Base-by-base conservation (phyloP, 1,284 basidiomycete species). In the Ustilago esculenta region DNA sequence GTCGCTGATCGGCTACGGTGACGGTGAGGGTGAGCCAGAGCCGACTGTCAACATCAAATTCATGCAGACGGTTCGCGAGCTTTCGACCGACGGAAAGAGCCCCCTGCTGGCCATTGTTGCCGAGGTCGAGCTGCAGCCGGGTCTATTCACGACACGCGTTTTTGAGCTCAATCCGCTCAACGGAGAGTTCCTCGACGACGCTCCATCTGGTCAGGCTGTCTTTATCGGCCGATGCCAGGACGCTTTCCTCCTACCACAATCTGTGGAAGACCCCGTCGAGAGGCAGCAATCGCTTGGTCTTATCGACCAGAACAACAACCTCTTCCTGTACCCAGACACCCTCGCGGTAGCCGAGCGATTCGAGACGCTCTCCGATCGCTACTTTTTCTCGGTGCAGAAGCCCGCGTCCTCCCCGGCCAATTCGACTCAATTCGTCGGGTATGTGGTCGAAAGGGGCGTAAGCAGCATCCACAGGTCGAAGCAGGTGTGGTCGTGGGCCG, bases 241-340 rank as follows among this genome's bases (percentile, higher is more conserved):
- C 37, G 71, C 63, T 5, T 73, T 77, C 54, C 41, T 73, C 18
- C 66, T 79, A 11, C 75, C 63, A 5, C 32, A 44, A 15, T 41
- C 64, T 2, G 61, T 72, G 25, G 66, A 71, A 30, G 74, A 65
- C 36, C 58, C 53, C n/a, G 45, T 54, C 29, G 69, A 59, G 42
- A 49, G 45, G 7, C 82, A 83, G 35, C 87, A 85, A 70, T 84
- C 85, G 5, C 79, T 91, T 4, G 83, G 88, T 1, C 79, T 91
- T 18, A 79, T 92, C 25, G 90, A 92, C 75, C 87, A 53, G 20
- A 52, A 73, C 21, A 67, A 71, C 85, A 87, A 3, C 18, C 47
- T 78, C 23, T 54, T 43, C 39, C 56, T 78, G 25, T 76, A 64
- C 32, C 76, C 77, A 1, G 65, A 66, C 35, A 59, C 68, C 21